Conservation (phyloP, 2,329 filamentous ascomycete genomes). For the Gremmenia infestans region DNA sequence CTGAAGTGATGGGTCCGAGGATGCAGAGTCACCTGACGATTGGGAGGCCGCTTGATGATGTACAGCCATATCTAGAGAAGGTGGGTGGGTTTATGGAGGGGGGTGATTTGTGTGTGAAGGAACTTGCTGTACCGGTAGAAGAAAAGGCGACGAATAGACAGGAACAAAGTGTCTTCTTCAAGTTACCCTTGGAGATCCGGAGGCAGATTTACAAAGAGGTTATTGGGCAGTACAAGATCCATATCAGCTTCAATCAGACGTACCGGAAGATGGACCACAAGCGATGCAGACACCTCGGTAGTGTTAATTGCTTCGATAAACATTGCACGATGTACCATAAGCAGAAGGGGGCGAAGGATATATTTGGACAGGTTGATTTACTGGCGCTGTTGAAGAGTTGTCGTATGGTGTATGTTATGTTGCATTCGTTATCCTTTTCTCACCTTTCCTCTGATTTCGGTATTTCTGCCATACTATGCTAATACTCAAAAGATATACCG, state of each 20-base stretch:
- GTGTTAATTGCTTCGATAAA: neutral
- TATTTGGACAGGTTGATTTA: constrained; percentile 5
- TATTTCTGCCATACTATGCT: neutral
- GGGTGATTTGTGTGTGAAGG: too few species aligned
- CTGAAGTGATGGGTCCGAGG: too few species aligned
- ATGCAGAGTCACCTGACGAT: too few species aligned
- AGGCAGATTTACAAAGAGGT: constrained; percentile 12
- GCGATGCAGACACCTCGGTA: constrained; percentile 2
- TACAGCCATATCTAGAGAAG: too few species aligned
- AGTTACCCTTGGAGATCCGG: constrained; percentile 7
- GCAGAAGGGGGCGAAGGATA: constrained; percentile 7
- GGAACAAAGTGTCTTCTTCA: too few species aligned
- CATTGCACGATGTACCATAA: neutral
- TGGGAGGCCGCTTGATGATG: too few species aligned
- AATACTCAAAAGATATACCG: constrained; percentile 12
- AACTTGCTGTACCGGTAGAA: too few species aligned
- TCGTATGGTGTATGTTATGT: constrained; percentile 14
- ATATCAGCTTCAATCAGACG: constrained; percentile 8
- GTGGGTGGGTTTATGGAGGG: too few species aligned
- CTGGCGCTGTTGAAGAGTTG: constrained; percentile 11
- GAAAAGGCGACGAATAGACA: too few species aligned
- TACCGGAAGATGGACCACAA: constrained; percentile 9
- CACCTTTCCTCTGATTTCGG: too few species aligned
- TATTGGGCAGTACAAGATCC: constrained; percentile 10
- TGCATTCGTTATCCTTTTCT: neutral